Base-by-base conservation (phyloP, 352 stramenopile genomes). In the Peronospora belbahrii region DNA sequence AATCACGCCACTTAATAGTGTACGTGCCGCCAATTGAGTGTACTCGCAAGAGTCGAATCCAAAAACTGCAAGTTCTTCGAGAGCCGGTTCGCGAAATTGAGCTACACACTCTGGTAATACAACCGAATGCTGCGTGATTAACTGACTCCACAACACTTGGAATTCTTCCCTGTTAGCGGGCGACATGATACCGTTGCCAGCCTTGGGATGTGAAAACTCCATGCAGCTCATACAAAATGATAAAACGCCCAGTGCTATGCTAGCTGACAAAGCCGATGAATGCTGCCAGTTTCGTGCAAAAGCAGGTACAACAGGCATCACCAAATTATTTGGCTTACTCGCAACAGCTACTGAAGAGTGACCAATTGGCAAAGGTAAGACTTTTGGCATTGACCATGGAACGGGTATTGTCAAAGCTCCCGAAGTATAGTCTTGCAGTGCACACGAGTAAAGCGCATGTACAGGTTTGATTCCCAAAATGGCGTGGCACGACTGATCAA, bases 81-180 rank as follows among this genome's bases (percentile, higher is more conserved):
- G 55, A 32, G 79, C 78, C 14, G 79, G 76, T 42, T 91, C 82
- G 7, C 69, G 59, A 35, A 85, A 89, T 19, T 65, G 52, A 24
- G 69, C 64, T 4, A 89, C 64, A 22, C 80, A 83, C 27, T 90
- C 79, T 3, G 82, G 77, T 6, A 93, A 52, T 3, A 86, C 76
- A 2, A 93, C 73, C 10, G 79, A 88, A 45, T 90, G 77, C 37
- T 91, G 82, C 0, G 82, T 93, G 31, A 93, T 87, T 1, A 93
- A 53, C 46, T 90, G 82, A 39, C 82, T 93, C 82, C 82, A 93
- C 2, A 93, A 52, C 8, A 89, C 67, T 58, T 90, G 82, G 31
- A 91, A 89, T 43, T 87, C 73, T 54, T 90, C 76, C 38, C 87
- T 87, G 57, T 86, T 86, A 0, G 64, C 53, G 0, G 59, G 48